These are phyloP conservation scores for Gentiana macrophylla DNA, from an alignment of 257 asterid genomes.

Conservation along the genomic window DNA sequence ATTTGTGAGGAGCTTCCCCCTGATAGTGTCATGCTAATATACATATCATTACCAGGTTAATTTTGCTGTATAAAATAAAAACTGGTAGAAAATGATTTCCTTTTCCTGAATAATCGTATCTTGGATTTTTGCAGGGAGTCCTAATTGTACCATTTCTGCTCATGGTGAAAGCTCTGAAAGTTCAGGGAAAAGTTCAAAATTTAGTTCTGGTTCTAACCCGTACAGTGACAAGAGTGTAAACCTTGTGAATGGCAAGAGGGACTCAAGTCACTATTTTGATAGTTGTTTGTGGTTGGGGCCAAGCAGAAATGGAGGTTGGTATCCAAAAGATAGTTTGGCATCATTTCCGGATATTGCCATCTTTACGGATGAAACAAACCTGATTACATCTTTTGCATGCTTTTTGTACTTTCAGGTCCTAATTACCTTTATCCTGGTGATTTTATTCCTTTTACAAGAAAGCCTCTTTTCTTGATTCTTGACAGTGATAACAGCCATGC, in stretches of 20 bases:
- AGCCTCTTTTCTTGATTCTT: constrained; percentile 76
- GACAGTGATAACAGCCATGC: constrained; percentile 95
- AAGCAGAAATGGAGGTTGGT: constrained; percentile 66
- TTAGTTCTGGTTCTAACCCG: constrained; percentile 26
- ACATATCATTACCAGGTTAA: constrained; percentile 76
- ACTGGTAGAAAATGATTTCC: constrained; percentile 5
- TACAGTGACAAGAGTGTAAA: constrained; percentile 45
- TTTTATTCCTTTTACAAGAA: constrained; percentile 86
- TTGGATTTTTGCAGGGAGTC: constrained; percentile 34
- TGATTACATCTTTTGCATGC: neutral
- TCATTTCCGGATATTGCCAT: neutral
- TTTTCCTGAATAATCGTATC: constrained; percentile 2
- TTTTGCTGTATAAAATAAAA: constrained; percentile 12
- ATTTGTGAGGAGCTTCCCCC: constrained; percentile 78
- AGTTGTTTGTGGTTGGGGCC: constrained; percentile 66
- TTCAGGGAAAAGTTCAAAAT: constrained; percentile 36
- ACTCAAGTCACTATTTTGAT: constrained; percentile 42
- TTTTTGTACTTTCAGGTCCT: constrained; percentile 46
- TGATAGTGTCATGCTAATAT: constrained; percentile 71
- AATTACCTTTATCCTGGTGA: constrained; percentile 86
- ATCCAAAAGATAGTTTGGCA: neutral
- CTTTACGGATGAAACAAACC: neutral
- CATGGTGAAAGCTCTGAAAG: constrained; percentile 38
- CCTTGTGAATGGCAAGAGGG: constrained; percentile 35
- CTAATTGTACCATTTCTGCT: constrained; percentile 33